Evolutionary conservation across 225 moss, liverwort and hornwort species (phyloP), one percentile per base, ranked within the genome.

Genomic region (Takakia lepidozioides): DNA sequence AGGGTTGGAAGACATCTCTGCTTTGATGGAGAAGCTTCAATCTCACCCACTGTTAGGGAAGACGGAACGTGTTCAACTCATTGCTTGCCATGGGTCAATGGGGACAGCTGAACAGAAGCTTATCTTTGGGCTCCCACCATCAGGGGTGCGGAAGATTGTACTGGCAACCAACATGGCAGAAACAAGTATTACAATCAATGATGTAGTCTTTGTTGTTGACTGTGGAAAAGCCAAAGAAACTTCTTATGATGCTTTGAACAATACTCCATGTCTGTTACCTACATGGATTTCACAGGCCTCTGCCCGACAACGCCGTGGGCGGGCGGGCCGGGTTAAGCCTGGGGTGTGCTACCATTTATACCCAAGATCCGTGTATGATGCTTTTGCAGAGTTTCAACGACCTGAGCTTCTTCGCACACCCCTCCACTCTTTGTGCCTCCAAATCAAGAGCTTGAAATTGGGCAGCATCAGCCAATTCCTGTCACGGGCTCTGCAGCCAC

Each of bases 161-260:
- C 65, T 98, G 59, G 91, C 98, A 56, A 98, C 98, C 18, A 98
- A 98, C 58, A 98, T 98, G 98, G 98, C 98, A 38, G 98, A 98
- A 71, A 98, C 98, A 24, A 98, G 98, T 60, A 98, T 98, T 48
- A 98, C 98, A 7, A 91, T 98, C 19, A 83, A 87, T 30, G 98
- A 98, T 56, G 87, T 85, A 18, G 98, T 98, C 48, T 98, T 84
- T 45, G 98, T 98, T 46, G 50, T 98, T 56, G 98, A 98, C 60
- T 81, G 85, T 63, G 98, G 98, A 40, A 98, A 98, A 68, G 91
- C 91, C 23, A 98, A 98, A 54, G 98, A 98, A 74, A 91, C 98
- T 0, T 87, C 98, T n/a, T 98, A 98, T 46, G 98, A 98, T 83
- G 87, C 98, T 42, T 54, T 98, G 51, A 98, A 98, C 62, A 88